Evolutionary conservation across 441 rosid species (phyloP).

Genomic region (Manihot esculenta): DNA sequence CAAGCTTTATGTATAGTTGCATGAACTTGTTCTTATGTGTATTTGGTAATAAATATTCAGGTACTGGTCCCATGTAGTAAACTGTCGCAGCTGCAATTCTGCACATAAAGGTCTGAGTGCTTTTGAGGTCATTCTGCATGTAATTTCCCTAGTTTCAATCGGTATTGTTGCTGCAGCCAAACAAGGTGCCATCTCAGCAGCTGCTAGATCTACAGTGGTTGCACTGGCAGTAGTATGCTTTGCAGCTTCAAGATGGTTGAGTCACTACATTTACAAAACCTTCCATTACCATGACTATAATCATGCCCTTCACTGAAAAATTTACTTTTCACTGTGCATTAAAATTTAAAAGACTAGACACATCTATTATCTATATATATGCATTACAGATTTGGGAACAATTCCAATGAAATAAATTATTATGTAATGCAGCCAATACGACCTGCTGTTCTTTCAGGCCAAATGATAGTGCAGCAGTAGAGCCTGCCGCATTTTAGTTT

Average conservation of each 20-base stretch:
- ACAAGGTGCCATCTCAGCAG: slow-evolving; percentile 37
- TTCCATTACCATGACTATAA: slow-evolving; percentile 83
- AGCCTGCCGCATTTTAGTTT: neutral
- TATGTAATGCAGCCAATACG: neutral
- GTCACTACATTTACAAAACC: slow-evolving; percentile 66
- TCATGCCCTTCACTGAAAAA: slow-evolving; percentile 63
- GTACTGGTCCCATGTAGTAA: slow-evolving; percentile 90
- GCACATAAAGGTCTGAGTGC: slow-evolving; percentile 62
- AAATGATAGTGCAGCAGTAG: neutral
- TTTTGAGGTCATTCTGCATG: slow-evolving; percentile 60
- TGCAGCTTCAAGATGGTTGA: slow-evolving; percentile 74
- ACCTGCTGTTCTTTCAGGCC: neutral
- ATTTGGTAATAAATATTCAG: slow-evolving; percentile 30
- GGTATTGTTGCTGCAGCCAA: slow-evolving; percentile 65
- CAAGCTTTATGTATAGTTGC: neutral
- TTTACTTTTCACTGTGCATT: too few relatives aligned
- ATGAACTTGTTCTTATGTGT: neutral
- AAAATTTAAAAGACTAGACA: too few relatives aligned
- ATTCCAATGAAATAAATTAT: neutral
- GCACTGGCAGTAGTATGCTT: slow-evolving; percentile 55
- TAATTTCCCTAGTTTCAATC: slow-evolving; percentile 47
- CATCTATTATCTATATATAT: too few relatives aligned
- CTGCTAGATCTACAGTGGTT: slow-evolving; percentile 46
- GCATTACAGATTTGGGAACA: neutral
- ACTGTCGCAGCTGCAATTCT: slow-evolving; percentile 68